phyloP scores from a whole-genome alignment of 1,139 yeast genomes.

The Taphrina confusa region DNA sequence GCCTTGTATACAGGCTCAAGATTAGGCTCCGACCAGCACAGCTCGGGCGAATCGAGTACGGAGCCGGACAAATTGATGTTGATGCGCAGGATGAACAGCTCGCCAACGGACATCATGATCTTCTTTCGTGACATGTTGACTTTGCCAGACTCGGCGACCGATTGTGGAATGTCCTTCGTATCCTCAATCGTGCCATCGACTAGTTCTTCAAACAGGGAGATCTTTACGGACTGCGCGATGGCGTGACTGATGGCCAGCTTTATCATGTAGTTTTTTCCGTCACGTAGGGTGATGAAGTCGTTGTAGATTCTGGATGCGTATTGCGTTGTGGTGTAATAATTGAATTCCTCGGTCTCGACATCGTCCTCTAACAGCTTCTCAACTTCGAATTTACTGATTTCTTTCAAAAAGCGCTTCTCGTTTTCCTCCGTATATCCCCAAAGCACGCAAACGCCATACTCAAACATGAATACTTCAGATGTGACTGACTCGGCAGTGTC shows the following conservation, averaged over 20 bases:
- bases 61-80: constrained; percentile 87
- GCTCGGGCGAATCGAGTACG: constrained; percentile 90
- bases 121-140: constrained; percentile 92
- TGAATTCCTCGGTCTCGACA: constrained; percentile 89
- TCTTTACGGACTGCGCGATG: constrained; percentile 93
- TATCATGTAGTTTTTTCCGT: constrained; percentile 83
- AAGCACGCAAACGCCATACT: constrained; percentile 89
- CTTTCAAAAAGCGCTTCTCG: constrained; percentile 78
- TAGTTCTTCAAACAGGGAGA: constrained; percentile 88
- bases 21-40: constrained; percentile 99
- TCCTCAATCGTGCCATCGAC: constrained; percentile 95
- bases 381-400: constrained; percentile 81
- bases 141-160: constrained; percentile 89
- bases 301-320: constrained; percentile 76
- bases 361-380: constrained; percentile 69
- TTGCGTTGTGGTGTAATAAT: constrained; percentile 86
- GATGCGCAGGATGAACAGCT: constrained; percentile 83
- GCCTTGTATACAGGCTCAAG: constrained; percentile 96
- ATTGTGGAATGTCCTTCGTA: constrained; percentile 94
- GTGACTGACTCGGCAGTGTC: constrained; percentile 51
- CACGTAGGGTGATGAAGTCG: constrained; percentile 88
- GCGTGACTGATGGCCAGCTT: constrained; percentile 94
- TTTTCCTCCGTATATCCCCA: constrained; percentile 92
- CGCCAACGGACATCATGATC: constrained; percentile 95
- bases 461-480: constrained; percentile 82